Percentiles rank a stretch among this genome's conserved stretches.
Evolutionary conservation across 352 stramenopile species (phyloP).

Genomic region (Paralagenidium karlingii): DNA sequence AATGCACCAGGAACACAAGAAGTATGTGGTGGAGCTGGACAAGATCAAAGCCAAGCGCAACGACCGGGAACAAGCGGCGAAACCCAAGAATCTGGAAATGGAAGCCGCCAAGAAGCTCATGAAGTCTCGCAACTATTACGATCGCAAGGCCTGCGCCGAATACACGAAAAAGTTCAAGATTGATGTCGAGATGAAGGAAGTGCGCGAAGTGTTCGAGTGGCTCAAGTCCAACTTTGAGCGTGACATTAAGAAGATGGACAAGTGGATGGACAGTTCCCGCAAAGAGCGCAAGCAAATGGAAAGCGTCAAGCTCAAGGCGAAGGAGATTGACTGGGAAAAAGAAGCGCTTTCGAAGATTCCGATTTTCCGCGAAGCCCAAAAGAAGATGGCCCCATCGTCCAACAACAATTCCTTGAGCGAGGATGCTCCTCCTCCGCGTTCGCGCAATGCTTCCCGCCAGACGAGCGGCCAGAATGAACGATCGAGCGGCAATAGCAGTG

Average conservation of each 20-base stretch:
- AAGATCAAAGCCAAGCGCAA: slow-evolving; percentile 71
- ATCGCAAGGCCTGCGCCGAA: slow-evolving; percentile 64
- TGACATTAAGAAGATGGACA: slow-evolving; percentile 79
- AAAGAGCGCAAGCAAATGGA: slow-evolving; percentile 83
- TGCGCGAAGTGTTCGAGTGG: slow-evolving; percentile 79
- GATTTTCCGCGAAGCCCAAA: slow-evolving; percentile 73
- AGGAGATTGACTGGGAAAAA: slow-evolving; percentile 79
- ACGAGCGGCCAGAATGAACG: slow-evolving; percentile 31
- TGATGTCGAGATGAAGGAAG: slow-evolving; percentile 72
- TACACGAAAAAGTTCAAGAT: slow-evolving; percentile 76
- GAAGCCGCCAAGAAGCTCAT: slow-evolving; percentile 65
- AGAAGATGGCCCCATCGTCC: slow-evolving; percentile 26
- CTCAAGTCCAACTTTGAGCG: slow-evolving; percentile 57
- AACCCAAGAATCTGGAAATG: slow-evolving; percentile 57
- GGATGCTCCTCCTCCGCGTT: too few species aligned
- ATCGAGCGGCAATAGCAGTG: slow-evolving; percentile 41
- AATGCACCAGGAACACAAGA: slow-evolving; percentile 76
- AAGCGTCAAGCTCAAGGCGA: slow-evolving; percentile 67
- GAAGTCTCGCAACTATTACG: slow-evolving; percentile 84
- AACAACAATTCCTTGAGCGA: not conserved
- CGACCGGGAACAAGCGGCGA: slow-evolving; percentile 53
- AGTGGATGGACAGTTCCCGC: slow-evolving; percentile 68
- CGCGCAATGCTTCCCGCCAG: slow-evolving; percentile 14
- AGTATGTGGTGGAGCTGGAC: slow-evolving; percentile 70
- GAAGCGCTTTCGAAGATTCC: slow-evolving; percentile 76